Conservation (phyloP, 345 rosid species). For the Geranium rotundifolium region DNA sequence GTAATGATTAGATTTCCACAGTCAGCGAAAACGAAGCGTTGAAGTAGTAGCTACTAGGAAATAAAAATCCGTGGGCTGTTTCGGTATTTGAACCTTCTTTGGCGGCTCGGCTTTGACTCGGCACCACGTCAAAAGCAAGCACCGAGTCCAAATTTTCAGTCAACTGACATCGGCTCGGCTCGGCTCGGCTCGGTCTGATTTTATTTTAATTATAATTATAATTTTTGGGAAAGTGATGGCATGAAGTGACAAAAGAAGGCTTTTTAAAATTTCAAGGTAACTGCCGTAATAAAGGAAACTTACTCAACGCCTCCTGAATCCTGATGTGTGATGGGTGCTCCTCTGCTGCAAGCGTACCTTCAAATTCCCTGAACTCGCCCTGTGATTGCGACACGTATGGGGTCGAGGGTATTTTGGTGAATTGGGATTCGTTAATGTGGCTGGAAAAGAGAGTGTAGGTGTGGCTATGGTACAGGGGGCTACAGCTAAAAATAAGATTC, state of each 20-base stretch:
- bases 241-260: background rate
- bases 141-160: background rate
- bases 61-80: background rate
- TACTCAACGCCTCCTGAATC: background rate
- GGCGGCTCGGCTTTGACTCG: background rate
- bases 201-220: too few species aligned
- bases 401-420: background rate
- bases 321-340: background rate
- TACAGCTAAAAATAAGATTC: background rate
- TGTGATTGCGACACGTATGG: background rate
- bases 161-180: background rate
- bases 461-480: background rate
- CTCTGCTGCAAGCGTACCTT: background rate
- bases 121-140: background rate
- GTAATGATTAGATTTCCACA: conserved; percentile 45
- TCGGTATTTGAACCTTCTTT: background rate
- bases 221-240: background rate
- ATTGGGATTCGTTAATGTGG: background rate
- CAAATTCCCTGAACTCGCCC: background rate
- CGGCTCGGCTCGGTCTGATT: too few species aligned
- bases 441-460: background rate
- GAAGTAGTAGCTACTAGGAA: background rate
- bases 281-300: background rate
- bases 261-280: background rate
- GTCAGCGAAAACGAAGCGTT: conserved; percentile 32